Evolutionary conservation across 495 filamentous ascomycete species (phyloP), one percentile per base, ranked within the genome.

Genomic region (Lasiosphaeriaceae sp.): DNA sequence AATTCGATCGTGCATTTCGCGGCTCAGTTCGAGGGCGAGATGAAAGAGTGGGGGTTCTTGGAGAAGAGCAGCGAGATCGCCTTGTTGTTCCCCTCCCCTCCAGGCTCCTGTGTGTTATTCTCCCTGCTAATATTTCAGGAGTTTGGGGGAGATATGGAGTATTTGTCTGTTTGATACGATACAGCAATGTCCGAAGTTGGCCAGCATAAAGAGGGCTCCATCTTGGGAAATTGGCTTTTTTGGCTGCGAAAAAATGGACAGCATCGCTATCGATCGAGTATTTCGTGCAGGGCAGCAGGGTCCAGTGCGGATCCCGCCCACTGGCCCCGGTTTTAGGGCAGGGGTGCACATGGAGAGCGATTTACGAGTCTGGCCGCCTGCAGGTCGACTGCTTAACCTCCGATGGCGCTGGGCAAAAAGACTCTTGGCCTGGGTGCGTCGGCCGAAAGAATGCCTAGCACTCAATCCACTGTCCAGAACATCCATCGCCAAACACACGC

Each of bases 181-280:
- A 17, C 26, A 17, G 37, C 37, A 43, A 43, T 43, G n/a, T 43
- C 39, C 39, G 39, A 43, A 17, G 39, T 5, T n/a, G 8, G 1
- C 39, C 39, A 12, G 39, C 39, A 43, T 43, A 12, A 43, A 43
- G 39, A 14, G 12, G 39, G n/a, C 39, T 43, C 39, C 39, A 43
- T 43, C 16, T 17, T 43, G 39, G 39, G 39, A 43, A 43, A 43
- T 43, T 43, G 39, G 39, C 9, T 58, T 66, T 60, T 2, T 22
- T 47, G 45, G 23, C 23, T 21, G 45, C n/a, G 16, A 50, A 50
- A 47, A 52, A 52, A 22, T 11, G 23, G 20, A 52, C 11, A 52
- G n/a, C 12, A 29, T 62, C 62, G 62, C 56, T 62, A 59, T 53
- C 59, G 59, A 43, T 43, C 39, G 3, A 14, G 4, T 14, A 43